These are phyloP conservation scores for Aspergillus sp. DNA, from an alignment of 2,329 filamentous ascomycete species.

Conservation along the genomic window DNA sequence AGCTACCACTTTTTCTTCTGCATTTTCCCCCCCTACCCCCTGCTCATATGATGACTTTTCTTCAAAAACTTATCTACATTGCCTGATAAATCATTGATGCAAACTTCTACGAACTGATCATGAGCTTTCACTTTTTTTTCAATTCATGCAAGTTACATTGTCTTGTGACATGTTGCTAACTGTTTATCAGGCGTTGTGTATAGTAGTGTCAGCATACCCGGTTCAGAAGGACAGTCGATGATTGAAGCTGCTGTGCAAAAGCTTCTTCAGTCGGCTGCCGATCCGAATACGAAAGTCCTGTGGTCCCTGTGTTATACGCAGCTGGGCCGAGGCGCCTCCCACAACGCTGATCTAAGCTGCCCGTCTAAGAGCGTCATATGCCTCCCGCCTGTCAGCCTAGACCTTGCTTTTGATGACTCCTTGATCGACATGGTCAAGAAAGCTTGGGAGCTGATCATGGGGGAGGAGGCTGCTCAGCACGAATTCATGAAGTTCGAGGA, in stretches of 20 bases:
- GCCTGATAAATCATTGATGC: conserved; percentile 93
- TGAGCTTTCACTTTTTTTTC: conserved; percentile 37
- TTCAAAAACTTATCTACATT: conserved; percentile 97
- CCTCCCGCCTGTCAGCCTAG: conserved; percentile 62
- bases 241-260: conserved; percentile 39
- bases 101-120: conserved; percentile 75
- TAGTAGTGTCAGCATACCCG: conserved; percentile 48
- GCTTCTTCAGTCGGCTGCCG: conserved; percentile 43
- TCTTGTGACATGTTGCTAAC: conserved; percentile 38
- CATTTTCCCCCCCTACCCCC: conserved; percentile 13
- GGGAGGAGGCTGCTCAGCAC: conserved; percentile 51
- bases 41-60: conserved; percentile 77
- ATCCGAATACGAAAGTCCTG: conserved; percentile 42
- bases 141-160: conserved; percentile 20
- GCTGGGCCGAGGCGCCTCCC: conserved; percentile 28
- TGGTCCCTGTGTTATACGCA: conserved; percentile 60
- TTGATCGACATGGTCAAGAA: conserved; percentile 66
- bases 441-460: conserved; percentile 69
- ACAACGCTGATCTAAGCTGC: conserved; percentile 13
- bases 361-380: conserved; percentile 51
- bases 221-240: conserved; percentile 43
- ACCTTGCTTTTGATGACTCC: conserved; percentile 73
- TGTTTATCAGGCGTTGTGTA: conserved; percentile 59
- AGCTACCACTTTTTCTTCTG: conserved; percentile 52
- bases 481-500: conserved; percentile 80